Evolutionary conservation across 768 basidiomycete genomes (phyloP), one percentile per base, ranked within the genome.

Genomic region (Podaxis sp.): DNA sequence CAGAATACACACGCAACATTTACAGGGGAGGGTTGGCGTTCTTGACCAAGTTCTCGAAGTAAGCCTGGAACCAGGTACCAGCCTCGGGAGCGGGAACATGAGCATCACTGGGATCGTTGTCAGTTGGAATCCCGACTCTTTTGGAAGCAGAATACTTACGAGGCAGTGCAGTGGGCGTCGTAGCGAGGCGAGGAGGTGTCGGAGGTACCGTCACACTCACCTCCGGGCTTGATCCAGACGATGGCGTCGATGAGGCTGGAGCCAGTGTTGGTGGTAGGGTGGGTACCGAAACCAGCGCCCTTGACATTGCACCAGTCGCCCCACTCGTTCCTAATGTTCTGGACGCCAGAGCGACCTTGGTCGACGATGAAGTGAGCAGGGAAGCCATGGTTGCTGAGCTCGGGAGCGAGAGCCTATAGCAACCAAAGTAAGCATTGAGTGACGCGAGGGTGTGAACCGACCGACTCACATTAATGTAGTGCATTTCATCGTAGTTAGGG

Each of bases 281-380:
- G 85, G 50, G 75, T 80, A 61, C 87, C 87, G 72, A 87, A 87
- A 62, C 86, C 87, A 58, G 86, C 82, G 66, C 80, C 80, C 68
- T 82, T 80, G 70, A 88, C 83, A 71, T 88, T 88, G 80, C 86
- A 87, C 83, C 84, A 88, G 75, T 87, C 83, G 66, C 86, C 86
- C 86, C 86, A 87, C 65, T 76, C 71, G 26, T 78, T 70, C 57
- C 86, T 84, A 73, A 87, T 77, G 75, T 84, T 82, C 75, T 87
- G 86, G 20, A 79, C 77, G 71, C 87, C 87, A 41, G 85, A 82
- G 62, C 87, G 86, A 62, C 84, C 83, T 76, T 87, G 85, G 74
- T 87, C 87, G 60, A 87, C 85, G 71, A 87, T 83, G 76, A 87
- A 87, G 68, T 84, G 79, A 38, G 84, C 84, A 55, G 80, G 78